A percentile compares a stretch with the other conserved stretches of the same genome.
These are phyloP conservation scores for Cercospora janseana DNA, from an alignment of 2,329 filamentous ascomycete genomes.

Conservation along the genomic window DNA sequence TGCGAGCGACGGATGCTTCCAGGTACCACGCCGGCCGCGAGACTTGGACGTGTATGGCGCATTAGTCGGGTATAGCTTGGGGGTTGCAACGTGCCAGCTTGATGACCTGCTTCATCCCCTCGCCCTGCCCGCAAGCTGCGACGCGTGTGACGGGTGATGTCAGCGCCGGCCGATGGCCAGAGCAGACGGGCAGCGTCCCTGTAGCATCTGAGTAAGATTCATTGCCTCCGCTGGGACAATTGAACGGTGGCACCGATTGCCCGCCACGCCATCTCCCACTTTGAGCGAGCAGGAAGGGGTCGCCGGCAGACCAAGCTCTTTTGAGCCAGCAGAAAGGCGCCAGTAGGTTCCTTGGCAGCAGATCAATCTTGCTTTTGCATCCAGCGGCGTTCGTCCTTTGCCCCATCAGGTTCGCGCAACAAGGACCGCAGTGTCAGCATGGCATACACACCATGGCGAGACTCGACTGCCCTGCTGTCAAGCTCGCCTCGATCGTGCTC, in stretches of 20 bases:
- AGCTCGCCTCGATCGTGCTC: constrained; percentile 2
- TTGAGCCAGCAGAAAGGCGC: not conserved
- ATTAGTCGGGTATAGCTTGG: no score
- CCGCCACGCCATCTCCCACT: not conserved
- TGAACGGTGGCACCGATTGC: not conserved
- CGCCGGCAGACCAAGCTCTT: not conserved
- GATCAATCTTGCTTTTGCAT: constrained; percentile 15
- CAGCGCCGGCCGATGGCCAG: not conserved
- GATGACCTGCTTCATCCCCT: no score
- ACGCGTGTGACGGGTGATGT: not conserved
- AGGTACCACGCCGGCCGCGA: not conserved
- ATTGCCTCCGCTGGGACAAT: constrained; percentile 2
- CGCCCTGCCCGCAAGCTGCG: no score
- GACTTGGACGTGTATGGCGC: no score
- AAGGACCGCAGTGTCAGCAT: constrained; percentile 16
- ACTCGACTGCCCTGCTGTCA: constrained; percentile 13
- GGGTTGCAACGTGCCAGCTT: no score
- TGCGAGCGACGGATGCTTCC: not conserved
- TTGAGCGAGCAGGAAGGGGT: constrained; percentile 4
- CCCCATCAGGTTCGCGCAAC: constrained; percentile 16
- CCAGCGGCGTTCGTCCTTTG: constrained; percentile 11
- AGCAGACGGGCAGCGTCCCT: not conserved
- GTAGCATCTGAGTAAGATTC: not conserved
- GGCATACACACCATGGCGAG: constrained; percentile 16
- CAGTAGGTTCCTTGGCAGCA: constrained; percentile 11